A percentile compares a stretch with the other conserved stretches of the same genome.
Conservation (phyloP, 1,284 basidiomycete genomes). For the Ustilago shanxiensis region DNA sequence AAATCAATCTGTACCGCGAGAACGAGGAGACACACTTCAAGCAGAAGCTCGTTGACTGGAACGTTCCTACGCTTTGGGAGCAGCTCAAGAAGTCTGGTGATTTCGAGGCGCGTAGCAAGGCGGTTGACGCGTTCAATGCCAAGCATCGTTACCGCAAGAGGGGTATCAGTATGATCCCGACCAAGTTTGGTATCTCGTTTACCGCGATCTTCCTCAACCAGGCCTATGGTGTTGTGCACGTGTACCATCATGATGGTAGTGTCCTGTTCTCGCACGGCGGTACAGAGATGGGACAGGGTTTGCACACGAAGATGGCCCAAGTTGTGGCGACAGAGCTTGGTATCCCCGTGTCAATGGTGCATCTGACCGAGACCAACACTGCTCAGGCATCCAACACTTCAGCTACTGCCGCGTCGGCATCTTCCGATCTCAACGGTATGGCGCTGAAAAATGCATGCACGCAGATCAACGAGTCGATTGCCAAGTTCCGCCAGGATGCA, state of each 20-base stretch:
- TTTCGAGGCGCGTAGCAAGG: conserved; percentile 59
- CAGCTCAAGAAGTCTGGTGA: conserved; percentile 59
- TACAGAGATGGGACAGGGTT: conserved; percentile 67
- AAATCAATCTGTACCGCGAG: conserved; percentile 69
- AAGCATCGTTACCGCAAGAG: conserved; percentile 69
- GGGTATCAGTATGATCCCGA: conserved; percentile 68
- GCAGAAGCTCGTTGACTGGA: conserved; percentile 69
- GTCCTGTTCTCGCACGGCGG: conserved; percentile 66
- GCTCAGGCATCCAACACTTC: conserved; percentile 69
- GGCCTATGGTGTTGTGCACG: conserved; percentile 69
- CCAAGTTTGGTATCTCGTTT: conserved; percentile 70
- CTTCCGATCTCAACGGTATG: conserved; percentile 60
- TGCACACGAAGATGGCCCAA: conserved; percentile 70
- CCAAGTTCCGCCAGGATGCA: conserved; percentile 46
- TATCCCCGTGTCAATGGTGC: conserved; percentile 64
- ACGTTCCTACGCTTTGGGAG: conserved; percentile 69
- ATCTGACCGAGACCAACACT: conserved; percentile 66
- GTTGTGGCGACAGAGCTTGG: conserved; percentile 69
- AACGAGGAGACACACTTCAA: conserved; percentile 69
- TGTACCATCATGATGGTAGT: conserved; percentile 69
- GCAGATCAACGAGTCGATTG: conserved; percentile 68
- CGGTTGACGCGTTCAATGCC: conserved; percentile 68
- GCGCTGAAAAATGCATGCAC: conserved; percentile 70
- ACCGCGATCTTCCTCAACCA: conserved; percentile 70
- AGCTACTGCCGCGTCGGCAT: conserved; percentile 65